Percentiles rank a stretch among this genome's conserved stretches.
These are phyloP conservation scores for Groenewaldozyma tartarivorans DNA, from an alignment of 805 yeast genomes.

Conservation along the genomic window DNA sequence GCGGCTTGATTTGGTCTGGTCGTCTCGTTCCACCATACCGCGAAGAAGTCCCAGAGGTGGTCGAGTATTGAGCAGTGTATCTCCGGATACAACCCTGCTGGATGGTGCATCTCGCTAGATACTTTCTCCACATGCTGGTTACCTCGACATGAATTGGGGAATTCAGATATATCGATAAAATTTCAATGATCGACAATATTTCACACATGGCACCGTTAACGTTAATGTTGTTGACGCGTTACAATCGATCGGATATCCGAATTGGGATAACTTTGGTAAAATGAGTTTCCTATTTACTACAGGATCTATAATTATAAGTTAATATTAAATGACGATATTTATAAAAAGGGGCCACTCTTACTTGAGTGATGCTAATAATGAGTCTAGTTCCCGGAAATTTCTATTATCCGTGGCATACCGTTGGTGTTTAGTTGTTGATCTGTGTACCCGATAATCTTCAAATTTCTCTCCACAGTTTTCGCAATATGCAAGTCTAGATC, in stretches of 20 bases:
- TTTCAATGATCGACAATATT: no score
- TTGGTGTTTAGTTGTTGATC: slow-evolving; percentile 57
- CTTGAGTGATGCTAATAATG: slow-evolving; percentile 1
- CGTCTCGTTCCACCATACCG: not conserved
- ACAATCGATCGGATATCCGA: not conserved
- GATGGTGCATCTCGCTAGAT: no score
- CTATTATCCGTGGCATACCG: slow-evolving; percentile 63
- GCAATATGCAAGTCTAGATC: slow-evolving; percentile 57
- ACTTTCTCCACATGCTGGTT: no score
- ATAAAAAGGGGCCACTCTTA: not conserved
- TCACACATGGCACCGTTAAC: no score
- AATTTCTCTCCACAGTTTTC: slow-evolving; percentile 86
- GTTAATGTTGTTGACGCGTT: no score
- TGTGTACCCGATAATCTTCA: slow-evolving; percentile 71
- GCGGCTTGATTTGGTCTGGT: not conserved
- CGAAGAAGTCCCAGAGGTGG: not conserved
- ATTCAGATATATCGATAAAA: no score
- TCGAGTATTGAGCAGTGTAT: no score
- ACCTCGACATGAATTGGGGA: no score
- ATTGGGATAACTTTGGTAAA: not conserved
- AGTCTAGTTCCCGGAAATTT: slow-evolving; percentile 71
- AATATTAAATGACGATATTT: no score
- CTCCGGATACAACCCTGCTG: no score
- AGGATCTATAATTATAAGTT: not conserved
- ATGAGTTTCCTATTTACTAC: not conserved